phyloP scores from a whole-genome alignment of 805 yeast genomes.

The Kodamaea nitidulidarum region DNA sequence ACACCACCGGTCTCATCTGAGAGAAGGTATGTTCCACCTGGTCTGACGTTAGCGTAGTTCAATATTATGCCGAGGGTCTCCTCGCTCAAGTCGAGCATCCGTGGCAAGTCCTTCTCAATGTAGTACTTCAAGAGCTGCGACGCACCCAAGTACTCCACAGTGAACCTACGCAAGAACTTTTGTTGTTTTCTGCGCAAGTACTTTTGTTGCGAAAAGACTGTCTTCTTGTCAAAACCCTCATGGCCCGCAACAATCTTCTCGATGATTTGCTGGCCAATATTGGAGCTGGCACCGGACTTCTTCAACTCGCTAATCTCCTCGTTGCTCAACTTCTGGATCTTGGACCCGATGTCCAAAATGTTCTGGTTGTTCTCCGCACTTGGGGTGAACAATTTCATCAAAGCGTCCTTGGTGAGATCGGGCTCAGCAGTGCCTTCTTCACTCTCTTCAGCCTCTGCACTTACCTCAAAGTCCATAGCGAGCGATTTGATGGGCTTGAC shows the following conservation, averaged over 20 bases:
- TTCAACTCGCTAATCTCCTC: conserved; percentile 87
- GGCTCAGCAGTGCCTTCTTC: conserved; percentile 17
- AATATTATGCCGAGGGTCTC: conserved; percentile 78
- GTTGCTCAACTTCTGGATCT: conserved; percentile 66
- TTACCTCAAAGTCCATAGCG: conserved; percentile 20
- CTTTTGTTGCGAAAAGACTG: conserved; percentile 86
- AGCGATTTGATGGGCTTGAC: conserved; percentile 48
- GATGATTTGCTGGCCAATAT: conserved; percentile 72
- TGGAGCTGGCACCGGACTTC: conserved; percentile 56
- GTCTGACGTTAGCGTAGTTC: conserved; percentile 75
- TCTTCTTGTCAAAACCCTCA: conserved; percentile 82
- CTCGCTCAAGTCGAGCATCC: conserved; percentile 75
- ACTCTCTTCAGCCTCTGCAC: conserved; percentile 22
- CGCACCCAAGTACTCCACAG: conserved; percentile 71
- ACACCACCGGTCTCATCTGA: conserved; percentile 95
- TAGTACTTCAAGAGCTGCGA: conserved; percentile 70
- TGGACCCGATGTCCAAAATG: conserved; percentile 61
- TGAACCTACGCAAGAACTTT: conserved; percentile 82
- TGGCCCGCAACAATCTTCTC: conserved; percentile 80
- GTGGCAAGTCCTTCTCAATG: conserved; percentile 68
- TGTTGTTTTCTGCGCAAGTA: conserved; percentile 88
- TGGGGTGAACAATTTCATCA: conserved; percentile 34
- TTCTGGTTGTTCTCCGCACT: conserved; percentile 63
- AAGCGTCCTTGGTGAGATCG: conserved; percentile 35
- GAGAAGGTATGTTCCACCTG: conserved; percentile 85